Evolutionary conservation across 2,329 filamentous ascomycete species (phyloP).

Genomic region (Trichoderma cornu-damae): DNA sequence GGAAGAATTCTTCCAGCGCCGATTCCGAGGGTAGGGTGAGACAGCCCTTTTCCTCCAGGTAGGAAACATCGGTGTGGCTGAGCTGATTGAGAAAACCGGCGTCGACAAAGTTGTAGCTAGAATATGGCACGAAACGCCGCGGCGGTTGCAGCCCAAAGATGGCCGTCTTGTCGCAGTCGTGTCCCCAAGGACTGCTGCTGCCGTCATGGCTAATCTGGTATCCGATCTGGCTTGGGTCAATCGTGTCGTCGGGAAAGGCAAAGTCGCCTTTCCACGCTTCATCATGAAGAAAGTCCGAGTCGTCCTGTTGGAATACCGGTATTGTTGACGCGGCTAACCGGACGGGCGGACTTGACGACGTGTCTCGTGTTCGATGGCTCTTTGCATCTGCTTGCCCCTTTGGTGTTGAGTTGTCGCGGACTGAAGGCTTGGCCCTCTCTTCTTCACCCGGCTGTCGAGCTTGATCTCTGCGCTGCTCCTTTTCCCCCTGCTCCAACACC

Average conservation of each 20-base stretch:
- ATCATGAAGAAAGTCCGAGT: neutral
- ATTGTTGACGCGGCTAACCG: neutral
- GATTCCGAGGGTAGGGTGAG: neutral
- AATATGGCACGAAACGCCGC: neutral
- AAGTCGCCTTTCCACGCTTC: neutral
- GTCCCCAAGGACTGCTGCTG: neutral
- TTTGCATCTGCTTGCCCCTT: neutral
- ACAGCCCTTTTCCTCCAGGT: conserved; percentile 8
- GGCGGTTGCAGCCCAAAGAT: neutral
- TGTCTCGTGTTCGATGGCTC: neutral
- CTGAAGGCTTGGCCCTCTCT: neutral
- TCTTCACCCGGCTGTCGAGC: neutral
- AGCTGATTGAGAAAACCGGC: conserved; percentile 6
- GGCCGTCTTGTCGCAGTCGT: neutral
- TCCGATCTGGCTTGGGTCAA: neutral
- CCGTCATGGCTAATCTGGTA: neutral
- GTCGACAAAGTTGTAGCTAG: conserved; percentile 15
- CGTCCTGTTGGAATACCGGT: neutral
- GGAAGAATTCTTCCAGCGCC: conserved; percentile 1
- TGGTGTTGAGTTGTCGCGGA: neutral
- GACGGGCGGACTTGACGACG: neutral
- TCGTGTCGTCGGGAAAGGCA: neutral
- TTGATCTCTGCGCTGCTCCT: neutral
- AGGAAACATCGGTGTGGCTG: conserved; percentile 2
- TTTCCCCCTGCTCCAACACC: conserved; percentile 7